Evolutionary conservation across 2,329 filamentous ascomycete genomes (phyloP), one percentile per base, ranked within the genome.

Genomic region (Dothistroma septosporum): DNA sequence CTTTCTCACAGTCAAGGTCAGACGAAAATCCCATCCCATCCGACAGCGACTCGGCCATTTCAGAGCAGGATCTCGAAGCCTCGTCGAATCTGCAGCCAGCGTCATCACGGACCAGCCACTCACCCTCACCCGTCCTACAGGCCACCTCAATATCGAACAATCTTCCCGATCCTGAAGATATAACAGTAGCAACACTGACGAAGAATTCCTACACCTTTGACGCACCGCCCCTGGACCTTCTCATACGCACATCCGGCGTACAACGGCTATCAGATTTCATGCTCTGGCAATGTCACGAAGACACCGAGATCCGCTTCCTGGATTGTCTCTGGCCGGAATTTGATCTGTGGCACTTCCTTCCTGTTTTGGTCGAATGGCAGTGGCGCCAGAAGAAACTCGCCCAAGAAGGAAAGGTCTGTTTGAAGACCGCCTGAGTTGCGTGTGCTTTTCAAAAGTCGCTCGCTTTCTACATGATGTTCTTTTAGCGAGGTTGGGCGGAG

Each of bases 301-400:
- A 93, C 65, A 97, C 94, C 0, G 89, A 96, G 62, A 89, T 99
- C 65, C 91, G 95, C 61, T 99, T 97, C 73, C 78, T 97, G 59
- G 85, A 96, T 69, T 94, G 91, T 66, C 81, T 96, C 64, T 99
- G 94, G 94, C 94, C 94, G 1, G 91, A 97, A 64, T 97, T 99
- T 69, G 92, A 96, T 73, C 82, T 99, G 4, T 93, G 92, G 87
- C 85, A 92, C 61, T 97, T 97, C 76, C 76, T 99, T 19, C 94
- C 93, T 9, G 92, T 99, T 22, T 78, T 99, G 57, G 81, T 97
- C 53, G 92, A 96, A 74, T 99, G 94, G 93, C 86, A 88, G 68
- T 85, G 86, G 78, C 79, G 84, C 67, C 76, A 77, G 67, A 78
- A 77, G 67, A 79, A 79, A 69, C 68, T 75, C 41, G 70, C 74